Base-by-base conservation (phyloP, 345 rosid species). In the Adansonia digitata region DNA sequence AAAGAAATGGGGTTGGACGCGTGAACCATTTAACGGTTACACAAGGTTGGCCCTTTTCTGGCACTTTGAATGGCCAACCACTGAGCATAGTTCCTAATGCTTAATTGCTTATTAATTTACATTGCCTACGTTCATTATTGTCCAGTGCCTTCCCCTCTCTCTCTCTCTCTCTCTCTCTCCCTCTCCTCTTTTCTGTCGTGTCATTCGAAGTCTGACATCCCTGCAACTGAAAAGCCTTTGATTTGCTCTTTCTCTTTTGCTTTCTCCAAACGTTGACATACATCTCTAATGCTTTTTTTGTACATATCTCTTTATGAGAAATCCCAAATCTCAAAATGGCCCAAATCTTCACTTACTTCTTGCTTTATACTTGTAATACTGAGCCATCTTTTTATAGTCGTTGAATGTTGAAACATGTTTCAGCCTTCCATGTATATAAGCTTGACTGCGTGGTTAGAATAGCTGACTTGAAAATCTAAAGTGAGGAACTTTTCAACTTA, bases 1-100 rank as follows among this genome's bases (percentile, higher is more conserved):
- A 55, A 81, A 73, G 75, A 65, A 75, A 71, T 80, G 64, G 48
- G 56, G 74, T 29, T 48, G 68, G 84, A 79, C 77, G 83, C 85
- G 84, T 79, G 86, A 81, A 64, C n/a, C 72, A 75, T 68, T 87
- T 73, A 91, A 86, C 93, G 90, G 93, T 85, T 88, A 84, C 57
- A 79, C 82, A 80, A 84, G 83, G 75, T 89, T 87, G 90, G 89
- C n/a, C 82, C 53, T 89, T 88, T 89, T 86, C 83, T 87, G 77
- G 46, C 51, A 82, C 52, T 77, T 75, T 78, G 79, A 82, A 80
- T n/a, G 56, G 73, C 80, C 77, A 75, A 81, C 35, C 71, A 70
- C 26, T 51, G 45, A 29, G 18, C 45, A 49, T 22, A 27, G 63
- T n/a, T 22, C 7, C 43, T 62, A 69, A 46, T 65, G 59, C 69